These are phyloP conservation scores for Melampsora occidentalis DNA, from an alignment of 1,284 basidiomycete species.

Conservation along the genomic window DNA sequence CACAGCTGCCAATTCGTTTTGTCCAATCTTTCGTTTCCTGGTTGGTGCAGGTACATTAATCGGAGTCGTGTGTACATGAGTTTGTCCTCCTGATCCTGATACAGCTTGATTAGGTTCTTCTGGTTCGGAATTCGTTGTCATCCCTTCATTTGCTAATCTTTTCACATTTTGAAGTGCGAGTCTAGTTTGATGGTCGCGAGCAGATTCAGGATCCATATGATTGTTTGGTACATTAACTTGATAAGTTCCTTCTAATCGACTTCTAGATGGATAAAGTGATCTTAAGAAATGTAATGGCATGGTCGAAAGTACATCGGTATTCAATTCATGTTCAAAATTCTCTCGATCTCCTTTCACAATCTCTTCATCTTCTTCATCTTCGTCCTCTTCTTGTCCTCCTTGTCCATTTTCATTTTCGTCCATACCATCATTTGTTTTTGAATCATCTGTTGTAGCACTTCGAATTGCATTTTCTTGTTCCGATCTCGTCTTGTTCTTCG, in stretches of 20 bases:
- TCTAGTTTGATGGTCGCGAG: too few species aligned
- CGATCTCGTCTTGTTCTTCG: background rate
- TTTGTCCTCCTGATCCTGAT: background rate
- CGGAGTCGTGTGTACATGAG: background rate
- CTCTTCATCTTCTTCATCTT: slow-evolving; percentile 29
- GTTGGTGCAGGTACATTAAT: background rate
- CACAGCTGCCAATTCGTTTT: background rate
- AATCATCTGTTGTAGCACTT: slow-evolving; percentile 23
- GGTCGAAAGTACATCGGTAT: slow-evolving; percentile 35
- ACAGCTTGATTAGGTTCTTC: too few species aligned
- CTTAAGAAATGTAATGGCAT: slow-evolving; percentile 42
- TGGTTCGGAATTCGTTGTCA: too few species aligned
- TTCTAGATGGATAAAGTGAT: slow-evolving; percentile 38
- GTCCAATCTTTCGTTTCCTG: slow-evolving; percentile 34
- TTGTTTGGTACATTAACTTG: background rate
- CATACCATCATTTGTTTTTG: slow-evolving; percentile 18
- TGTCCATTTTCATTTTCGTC: slow-evolving; percentile 2
- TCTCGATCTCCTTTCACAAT: slow-evolving; percentile 25
- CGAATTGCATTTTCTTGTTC: background rate
- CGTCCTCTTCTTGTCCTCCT: slow-evolving; percentile 3
- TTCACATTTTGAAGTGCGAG: too few species aligned
- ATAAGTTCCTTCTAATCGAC: slow-evolving; percentile 17
- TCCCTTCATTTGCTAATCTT: background rate
- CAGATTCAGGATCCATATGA: background rate
- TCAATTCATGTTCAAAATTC: slow-evolving; percentile 43